These are phyloP conservation scores for Amaranthus tricolor DNA, from an alignment of 179 eudicot species.

Conservation along the genomic window DNA sequence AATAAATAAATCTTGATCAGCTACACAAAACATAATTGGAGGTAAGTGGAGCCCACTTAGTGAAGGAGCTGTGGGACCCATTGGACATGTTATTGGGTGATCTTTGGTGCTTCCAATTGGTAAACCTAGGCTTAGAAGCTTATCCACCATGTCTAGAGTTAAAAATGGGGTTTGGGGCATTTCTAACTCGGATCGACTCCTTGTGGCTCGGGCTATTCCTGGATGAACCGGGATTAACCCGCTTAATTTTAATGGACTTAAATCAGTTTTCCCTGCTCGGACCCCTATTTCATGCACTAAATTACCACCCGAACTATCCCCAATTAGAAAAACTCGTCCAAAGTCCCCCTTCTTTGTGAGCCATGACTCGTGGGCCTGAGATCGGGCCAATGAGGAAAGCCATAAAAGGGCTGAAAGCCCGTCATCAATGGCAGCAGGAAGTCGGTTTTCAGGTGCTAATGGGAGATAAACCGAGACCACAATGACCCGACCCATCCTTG, in stretches of 20 bases:
- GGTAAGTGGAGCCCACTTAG: slow-evolving; percentile 46
- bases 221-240: slow-evolving; percentile 75
- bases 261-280: slow-evolving; percentile 38
- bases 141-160: slow-evolving; percentile 76
- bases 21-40: slow-evolving; percentile 56
- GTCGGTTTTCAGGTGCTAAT: slow-evolving; percentile 69
- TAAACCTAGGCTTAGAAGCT: slow-evolving; percentile 53
- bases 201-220: slow-evolving; percentile 47
- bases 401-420: slow-evolving; percentile 56
- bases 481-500: slow-evolving; percentile 38
- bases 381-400: slow-evolving; percentile 42
- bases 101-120: slow-evolving; percentile 77
- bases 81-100: slow-evolving; percentile 69
- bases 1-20: slow-evolving; percentile 60
- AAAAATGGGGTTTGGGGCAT: slow-evolving; percentile 69
- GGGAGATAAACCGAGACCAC: slow-evolving; percentile 61
- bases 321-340: slow-evolving; percentile 55
- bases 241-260: slow-evolving; percentile 40
- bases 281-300: slow-evolving; percentile 67
- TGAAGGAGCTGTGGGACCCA: slow-evolving; percentile 59
- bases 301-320: slow-evolving; percentile 81
- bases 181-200: slow-evolving; percentile 73
- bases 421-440: slow-evolving; percentile 64
- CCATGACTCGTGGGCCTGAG: slow-evolving; percentile 35
- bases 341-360: slow-evolving; percentile 45